Percentiles rank a stretch among this genome's conserved stretches.
Conservation (phyloP, 352 stramenopile species). For the Phytophthora capsici region DNA sequence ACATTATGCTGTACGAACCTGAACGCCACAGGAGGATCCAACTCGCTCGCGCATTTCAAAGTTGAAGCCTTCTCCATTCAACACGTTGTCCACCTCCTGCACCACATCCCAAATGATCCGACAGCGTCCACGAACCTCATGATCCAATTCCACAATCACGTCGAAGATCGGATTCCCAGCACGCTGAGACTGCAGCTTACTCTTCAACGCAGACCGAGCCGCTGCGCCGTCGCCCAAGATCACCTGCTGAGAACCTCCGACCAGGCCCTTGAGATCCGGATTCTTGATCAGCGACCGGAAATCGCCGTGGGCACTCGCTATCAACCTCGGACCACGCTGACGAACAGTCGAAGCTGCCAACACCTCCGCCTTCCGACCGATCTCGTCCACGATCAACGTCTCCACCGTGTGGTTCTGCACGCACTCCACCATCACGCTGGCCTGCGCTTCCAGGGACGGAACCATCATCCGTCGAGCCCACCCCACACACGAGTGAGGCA, state of each 20-base stretch:
- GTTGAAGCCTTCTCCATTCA: constrained; percentile 46
- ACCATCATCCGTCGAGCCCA: constrained; percentile 86
- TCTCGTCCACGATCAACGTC: constrained; percentile 91
- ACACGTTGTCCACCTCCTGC: constrained; percentile 73
- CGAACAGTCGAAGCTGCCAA: constrained; percentile 68
- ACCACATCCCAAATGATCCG: constrained; percentile 71
- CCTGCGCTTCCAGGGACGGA: constrained; percentile 65
- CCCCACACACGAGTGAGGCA: constrained; percentile 80
- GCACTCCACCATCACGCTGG: constrained; percentile 87
- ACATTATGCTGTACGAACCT: no score
- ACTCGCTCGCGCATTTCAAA: constrained; percentile 39
- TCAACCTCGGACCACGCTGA: constrained; percentile 80
- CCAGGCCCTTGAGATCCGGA: constrained; percentile 70
- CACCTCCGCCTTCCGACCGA: constrained; percentile 83
- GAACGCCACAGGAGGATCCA: no score
- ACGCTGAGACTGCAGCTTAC: constrained; percentile 55
- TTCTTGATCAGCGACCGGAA: constrained; percentile 88
- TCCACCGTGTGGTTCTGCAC: constrained; percentile 92
- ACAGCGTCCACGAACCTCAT: constrained; percentile 59
- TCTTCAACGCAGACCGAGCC: constrained; percentile 36
- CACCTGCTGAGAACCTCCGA: constrained; percentile 79
- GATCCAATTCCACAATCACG: constrained; percentile 84
- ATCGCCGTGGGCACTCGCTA: constrained; percentile 88
- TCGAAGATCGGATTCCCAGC: constrained; percentile 78
- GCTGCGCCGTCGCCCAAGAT: constrained; percentile 62